Conservation (phyloP, 1,284 basidiomycete species). For the Ceratobasidium sp. region DNA sequence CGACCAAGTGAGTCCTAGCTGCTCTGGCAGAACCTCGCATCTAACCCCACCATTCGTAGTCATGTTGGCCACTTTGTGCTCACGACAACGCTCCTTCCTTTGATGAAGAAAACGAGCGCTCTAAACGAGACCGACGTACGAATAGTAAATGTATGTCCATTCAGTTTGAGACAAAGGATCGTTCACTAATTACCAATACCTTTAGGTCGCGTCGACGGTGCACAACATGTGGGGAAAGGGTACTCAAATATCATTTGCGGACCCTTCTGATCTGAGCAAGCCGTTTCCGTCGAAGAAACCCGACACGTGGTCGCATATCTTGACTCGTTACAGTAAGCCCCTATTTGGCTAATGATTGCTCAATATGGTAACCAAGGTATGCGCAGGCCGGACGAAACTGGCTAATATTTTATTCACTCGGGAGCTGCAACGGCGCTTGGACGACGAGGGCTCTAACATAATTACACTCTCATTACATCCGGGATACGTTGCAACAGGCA, state of each 20-base stretch:
- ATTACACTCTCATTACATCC: constrained; percentile 57
- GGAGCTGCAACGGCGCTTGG: constrained; percentile 54
- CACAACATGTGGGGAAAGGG: constrained; percentile 35
- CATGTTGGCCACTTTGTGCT: constrained; percentile 65
- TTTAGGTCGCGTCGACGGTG: constrained; percentile 38
- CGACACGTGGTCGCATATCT: constrained; percentile 22
- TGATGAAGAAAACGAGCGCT: constrained; percentile 63
- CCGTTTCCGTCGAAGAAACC: constrained; percentile 33
- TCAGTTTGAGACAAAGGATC: not conserved
- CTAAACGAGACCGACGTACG: constrained; percentile 65
- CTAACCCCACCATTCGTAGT: constrained; percentile 53
- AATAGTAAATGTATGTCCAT: constrained; percentile 62
- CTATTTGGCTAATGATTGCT: not conserved
- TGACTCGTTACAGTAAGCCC: constrained; percentile 42
- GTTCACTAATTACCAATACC: not conserved
- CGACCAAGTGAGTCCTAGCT: constrained; percentile 61
- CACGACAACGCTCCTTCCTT: constrained; percentile 64
- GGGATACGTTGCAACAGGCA: constrained; percentile 58
- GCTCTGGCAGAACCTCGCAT: not conserved
- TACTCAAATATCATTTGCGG: constrained; percentile 26
- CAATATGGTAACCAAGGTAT: constrained; percentile 14
- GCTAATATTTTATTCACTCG: constrained; percentile 54
- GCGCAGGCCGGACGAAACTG: constrained; percentile 58
- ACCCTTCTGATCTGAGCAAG: constrained; percentile 33
- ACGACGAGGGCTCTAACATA: constrained; percentile 55